Base-by-base conservation (phyloP, 345 rosid genomes). In the Rubroshorea leprosula region DNA sequence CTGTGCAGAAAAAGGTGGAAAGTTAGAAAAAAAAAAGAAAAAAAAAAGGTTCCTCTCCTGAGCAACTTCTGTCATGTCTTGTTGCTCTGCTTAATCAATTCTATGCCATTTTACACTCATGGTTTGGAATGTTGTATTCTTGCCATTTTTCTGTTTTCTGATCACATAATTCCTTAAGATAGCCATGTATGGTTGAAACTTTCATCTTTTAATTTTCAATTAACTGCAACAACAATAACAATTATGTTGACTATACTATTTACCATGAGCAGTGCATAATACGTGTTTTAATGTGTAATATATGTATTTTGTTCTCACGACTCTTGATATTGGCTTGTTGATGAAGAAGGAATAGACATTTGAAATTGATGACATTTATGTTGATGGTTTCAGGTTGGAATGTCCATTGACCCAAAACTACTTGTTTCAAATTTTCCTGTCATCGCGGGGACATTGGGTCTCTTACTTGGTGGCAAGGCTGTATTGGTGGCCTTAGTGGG, bases 321-420 rank as follows among this genome's bases (percentile, higher is more conserved):
- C 11, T 57, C 13, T 55, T 59, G 45, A 35, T 35, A 51, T 27
- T 55, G 39, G 56, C 24, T 20, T 66, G n/a, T 55, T 47, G 43
- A 51, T 66, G 41, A 35, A 35, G 12, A 47, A 63, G 49, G 47
- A 44, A 13, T 46, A 51, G 9, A 35, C n/a, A n/a, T n/a, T 38
- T 68, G 68, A 64, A 71, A 58, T 57, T 72, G 73, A 76, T 47
- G 25, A 27, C 51, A 29, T 60, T 59, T 53, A 35, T 71, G 60
- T 53, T 60, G 27, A 54, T 66, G 59, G 63, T 62, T 76, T 72
- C 87, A 93, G 99, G 99, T 93, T 74, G 99, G 99, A 68, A 93
- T 93, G 97, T 93, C 99, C 22, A 93, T 93, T 71, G 97, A 93
- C 79, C 99, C 97, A 44, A 93, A 89, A 68, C 93, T 93, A 65